Conservation (phyloP, 495 filamentous ascomycete genomes). For the Letharia lupina region DNA sequence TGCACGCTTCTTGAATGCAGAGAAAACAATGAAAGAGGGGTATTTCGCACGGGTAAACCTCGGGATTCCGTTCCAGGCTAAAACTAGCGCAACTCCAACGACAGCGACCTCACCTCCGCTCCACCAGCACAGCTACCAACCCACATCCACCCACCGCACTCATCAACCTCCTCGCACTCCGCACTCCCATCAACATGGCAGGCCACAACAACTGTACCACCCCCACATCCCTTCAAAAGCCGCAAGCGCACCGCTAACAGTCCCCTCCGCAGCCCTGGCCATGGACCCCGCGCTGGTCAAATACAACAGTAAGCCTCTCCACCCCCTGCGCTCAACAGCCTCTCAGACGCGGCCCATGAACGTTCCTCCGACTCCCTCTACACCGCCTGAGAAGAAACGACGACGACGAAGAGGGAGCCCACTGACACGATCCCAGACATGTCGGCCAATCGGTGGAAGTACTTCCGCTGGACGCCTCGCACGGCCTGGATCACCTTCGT, state of each 20-base stretch:
- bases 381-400: background rate
- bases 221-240: background rate
- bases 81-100: background rate
- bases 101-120: background rate
- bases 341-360: background rate
- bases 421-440: constrained; percentile 52
- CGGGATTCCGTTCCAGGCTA: background rate
- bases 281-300: constrained; percentile 73
- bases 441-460: constrained; percentile 78
- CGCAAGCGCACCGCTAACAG: constrained; percentile 14
- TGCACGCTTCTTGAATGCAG: too few relatives aligned
- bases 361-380: background rate
- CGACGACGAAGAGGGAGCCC: background rate
- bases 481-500: constrained; percentile 70
- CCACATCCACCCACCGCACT: background rate
- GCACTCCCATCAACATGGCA: constrained; percentile 13
- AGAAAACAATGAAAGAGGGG: too few relatives aligned
- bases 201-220: constrained; percentile 28
- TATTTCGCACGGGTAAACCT: background rate
- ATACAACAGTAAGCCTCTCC: constrained; percentile 55
- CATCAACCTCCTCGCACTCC: background rate
- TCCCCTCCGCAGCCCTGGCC: constrained; percentile 41
- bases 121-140: background rate
- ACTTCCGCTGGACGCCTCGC: constrained; percentile 84
- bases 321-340: constrained; percentile 12